These are phyloP conservation scores for Quillaja saponaria DNA, from an alignment of 306 rosid species.

Conservation along the genomic window DNA sequence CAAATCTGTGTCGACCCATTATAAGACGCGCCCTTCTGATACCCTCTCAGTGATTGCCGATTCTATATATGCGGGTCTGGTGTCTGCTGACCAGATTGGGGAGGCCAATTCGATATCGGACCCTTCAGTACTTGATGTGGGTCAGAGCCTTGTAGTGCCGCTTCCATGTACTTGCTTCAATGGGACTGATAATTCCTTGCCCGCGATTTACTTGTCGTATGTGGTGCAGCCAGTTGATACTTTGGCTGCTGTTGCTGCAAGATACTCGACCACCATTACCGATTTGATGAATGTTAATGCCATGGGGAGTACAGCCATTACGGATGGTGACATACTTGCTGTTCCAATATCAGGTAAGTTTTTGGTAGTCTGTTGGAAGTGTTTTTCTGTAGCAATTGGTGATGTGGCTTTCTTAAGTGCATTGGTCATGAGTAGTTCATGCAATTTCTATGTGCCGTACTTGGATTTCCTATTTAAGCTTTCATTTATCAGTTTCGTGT, in stretches of 20 bases:
- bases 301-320: constrained; percentile 73
- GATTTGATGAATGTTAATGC: constrained; percentile 99
- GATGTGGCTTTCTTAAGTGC: neutral
- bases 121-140: constrained; percentile 79
- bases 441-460: neutral
- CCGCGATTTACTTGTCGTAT: constrained; percentile 85
- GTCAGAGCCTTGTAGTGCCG: constrained; percentile 79
- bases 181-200: constrained; percentile 85
- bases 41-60: constrained; percentile 77
- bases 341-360: constrained; percentile 78
- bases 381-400: neutral
- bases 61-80: constrained; percentile 71
- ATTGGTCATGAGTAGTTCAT: neutral
- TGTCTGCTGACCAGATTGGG: constrained; percentile 82
- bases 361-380: neutral
- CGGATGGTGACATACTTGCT: constrained; percentile 78
- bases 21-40: constrained; percentile 83
- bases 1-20: constrained; percentile 72
- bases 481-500: neutral
- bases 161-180: constrained; percentile 96
- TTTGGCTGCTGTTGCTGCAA: constrained; percentile 64
- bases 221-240: constrained; percentile 73
- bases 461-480: neutral
- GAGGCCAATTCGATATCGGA: constrained; percentile 86
- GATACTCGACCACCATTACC: constrained; percentile 77